Evolutionary conservation across 228 moss, liverwort and hornwort genomes (phyloP).

Genomic region (Sphagnum magellanicum): DNA sequence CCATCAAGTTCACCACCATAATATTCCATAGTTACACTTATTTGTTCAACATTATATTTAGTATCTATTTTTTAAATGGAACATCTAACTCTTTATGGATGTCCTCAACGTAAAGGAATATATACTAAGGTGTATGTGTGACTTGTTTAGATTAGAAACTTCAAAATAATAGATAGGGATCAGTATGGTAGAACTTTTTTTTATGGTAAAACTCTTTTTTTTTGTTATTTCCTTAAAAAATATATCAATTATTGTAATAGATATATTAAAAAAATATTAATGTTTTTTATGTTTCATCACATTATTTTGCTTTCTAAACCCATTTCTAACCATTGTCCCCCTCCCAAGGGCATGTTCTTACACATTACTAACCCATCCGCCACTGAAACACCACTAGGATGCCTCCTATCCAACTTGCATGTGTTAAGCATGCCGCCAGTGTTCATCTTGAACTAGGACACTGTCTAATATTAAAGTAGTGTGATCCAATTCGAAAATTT

Average conservation of each 20-base stretch:
- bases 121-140: slow-evolving; percentile 17
- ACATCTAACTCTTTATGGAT: slow-evolving; percentile 3
- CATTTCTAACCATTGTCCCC: too few species aligned
- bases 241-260: not conserved
- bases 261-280: not conserved
- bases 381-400: too few species aligned
- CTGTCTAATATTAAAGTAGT: too few species aligned
- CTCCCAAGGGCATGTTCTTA: too few species aligned
- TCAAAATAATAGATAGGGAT: not conserved
- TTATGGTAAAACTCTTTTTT: not conserved
- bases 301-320: not conserved
- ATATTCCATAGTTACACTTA: not conserved
- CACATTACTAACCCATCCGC: too few species aligned
- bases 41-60: slow-evolving; percentile 3
- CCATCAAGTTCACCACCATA: slow-evolving; percentile 7
- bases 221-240: not conserved
- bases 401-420: too few species aligned
- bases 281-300: not conserved
- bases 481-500: too few species aligned
- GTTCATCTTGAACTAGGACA: too few species aligned
- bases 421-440: too few species aligned
- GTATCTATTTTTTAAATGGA: slow-evolving; percentile 1
- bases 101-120: slow-evolving; percentile 9
- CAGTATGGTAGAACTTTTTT: not conserved
- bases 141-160: slow-evolving; percentile 14